These are phyloP conservation scores for Avena eriantha DNA, from an alignment of 176 grass and related monocot species.

Conservation along the genomic window DNA sequence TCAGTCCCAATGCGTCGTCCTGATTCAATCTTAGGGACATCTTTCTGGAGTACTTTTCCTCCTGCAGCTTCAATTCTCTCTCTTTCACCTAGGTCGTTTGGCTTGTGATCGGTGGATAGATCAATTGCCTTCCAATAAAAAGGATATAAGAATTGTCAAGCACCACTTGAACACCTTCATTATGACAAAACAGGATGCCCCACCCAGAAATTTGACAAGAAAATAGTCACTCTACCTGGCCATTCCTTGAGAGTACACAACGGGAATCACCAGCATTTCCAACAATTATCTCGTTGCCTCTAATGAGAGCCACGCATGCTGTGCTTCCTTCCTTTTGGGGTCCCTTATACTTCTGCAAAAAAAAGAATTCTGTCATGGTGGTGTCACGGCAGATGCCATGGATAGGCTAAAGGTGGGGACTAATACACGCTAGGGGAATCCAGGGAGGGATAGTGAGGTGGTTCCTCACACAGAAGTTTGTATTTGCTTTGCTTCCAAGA, in stretches of 20 bases:
- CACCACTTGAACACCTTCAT: neutral
- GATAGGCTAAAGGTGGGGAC: too few relatives aligned
- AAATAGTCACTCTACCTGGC: slow-evolving; percentile 39
- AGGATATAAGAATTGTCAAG: slow-evolving; percentile 31
- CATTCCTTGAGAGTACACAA: slow-evolving; percentile 42
- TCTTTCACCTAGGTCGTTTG: neutral
- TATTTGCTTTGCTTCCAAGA: too few relatives aligned
- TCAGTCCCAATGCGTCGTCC: too few relatives aligned
- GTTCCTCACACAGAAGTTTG: too few relatives aligned
- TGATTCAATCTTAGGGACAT: neutral
- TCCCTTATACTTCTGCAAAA: neutral
- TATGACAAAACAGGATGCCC: neutral
- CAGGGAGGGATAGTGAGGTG: too few relatives aligned
- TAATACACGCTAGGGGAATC: too few relatives aligned
- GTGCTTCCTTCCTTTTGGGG: slow-evolving; percentile 11
- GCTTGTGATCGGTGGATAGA: slow-evolving; percentile 38
- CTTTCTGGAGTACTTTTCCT: neutral
- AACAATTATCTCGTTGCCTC: slow-evolving; percentile 27
- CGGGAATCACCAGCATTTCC: slow-evolving; percentile 47
- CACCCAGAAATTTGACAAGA: slow-evolving; percentile 23
- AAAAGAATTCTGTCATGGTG: too few relatives aligned
- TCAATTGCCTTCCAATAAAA: slow-evolving; percentile 32
- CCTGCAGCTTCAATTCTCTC: slow-evolving; percentile 36
- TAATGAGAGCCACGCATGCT: slow-evolving; percentile 41
- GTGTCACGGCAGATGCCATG: too few relatives aligned